phyloP scores from a whole-genome alignment of 495 filamentous ascomycete genomes.

The Tuber magnatum region DNA sequence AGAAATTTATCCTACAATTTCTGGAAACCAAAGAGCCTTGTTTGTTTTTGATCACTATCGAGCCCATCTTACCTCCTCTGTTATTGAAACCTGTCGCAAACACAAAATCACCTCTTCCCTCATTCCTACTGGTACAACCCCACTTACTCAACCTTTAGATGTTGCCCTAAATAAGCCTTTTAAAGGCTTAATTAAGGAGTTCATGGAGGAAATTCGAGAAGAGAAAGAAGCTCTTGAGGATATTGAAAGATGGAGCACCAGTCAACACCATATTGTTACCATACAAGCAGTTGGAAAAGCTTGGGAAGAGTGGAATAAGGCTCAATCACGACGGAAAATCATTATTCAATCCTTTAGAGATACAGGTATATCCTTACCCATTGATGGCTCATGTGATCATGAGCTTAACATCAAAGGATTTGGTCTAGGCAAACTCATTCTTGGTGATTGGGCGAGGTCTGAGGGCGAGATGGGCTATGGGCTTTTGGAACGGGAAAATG shows the following conservation, averaged over 20 bases:
- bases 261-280: conserved; percentile 9
- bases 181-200: conserved; percentile 8
- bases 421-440: neutral
- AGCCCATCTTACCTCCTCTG: neutral
- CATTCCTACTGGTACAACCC: neutral
- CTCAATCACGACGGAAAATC: neutral
- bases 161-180: conserved; percentile 11
- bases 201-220: neutral
- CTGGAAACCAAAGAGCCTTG: neutral
- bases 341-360: neutral
- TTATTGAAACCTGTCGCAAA: neutral
- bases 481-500: conserved; percentile 5
- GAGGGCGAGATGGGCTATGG: conserved; percentile 5
- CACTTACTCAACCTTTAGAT: neutral
- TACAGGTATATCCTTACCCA: neutral
- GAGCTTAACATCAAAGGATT: conserved; percentile 6
- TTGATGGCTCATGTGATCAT: conserved; percentile 7
- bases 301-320: conserved; percentile 11
- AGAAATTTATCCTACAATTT: conserved; percentile 3
- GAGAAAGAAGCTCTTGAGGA: conserved; percentile 4
- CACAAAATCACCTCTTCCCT: conserved; percentile 6
- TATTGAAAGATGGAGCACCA: conserved; percentile 8
- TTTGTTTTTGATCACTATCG: conserved; percentile 7
- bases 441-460: neutral
- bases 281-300: conserved; percentile 5